Conservation (phyloP, 176 grass and related monocot species). For the Musa beccarii region DNA sequence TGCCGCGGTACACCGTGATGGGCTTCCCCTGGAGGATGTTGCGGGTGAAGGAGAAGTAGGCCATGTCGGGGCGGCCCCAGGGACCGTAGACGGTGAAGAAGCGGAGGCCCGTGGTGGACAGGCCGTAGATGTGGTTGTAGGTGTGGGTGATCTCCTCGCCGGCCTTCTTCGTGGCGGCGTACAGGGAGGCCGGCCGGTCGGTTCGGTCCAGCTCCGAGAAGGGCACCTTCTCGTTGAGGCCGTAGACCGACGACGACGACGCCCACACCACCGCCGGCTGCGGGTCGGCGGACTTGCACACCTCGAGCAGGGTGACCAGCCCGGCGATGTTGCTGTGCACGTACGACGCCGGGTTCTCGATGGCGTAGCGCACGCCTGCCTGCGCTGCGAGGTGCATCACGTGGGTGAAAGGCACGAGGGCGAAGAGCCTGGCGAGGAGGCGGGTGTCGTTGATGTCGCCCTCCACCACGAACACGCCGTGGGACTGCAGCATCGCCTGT, state of each 20-base stretch:
- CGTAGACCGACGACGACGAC: conserved; percentile 39
- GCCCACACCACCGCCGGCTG: conserved; percentile 39
- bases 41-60: conserved; percentile 40
- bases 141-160: conserved; percentile 42
- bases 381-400: conserved; percentile 39
- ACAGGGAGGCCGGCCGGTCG: conserved; percentile 35
- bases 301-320: conserved; percentile 32
- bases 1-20: conserved; percentile 27
- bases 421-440: conserved; percentile 28
- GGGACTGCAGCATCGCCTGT: conserved; percentile 15
- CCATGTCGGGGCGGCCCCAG: conserved; percentile 41
- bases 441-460: conserved; percentile 38
- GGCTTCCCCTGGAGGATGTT: conserved; percentile 41
- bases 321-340: conserved; percentile 33
- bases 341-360: conserved; percentile 37
- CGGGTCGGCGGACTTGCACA: conserved; percentile 20
- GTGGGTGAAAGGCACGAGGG: conserved; percentile 23
- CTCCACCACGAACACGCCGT: conserved; percentile 27
- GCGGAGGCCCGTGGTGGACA: conserved; percentile 31
- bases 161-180: conserved; percentile 42
- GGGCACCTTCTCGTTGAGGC: conserved; percentile 24
- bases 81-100: conserved; percentile 44
- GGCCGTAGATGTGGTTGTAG: conserved; percentile 39
- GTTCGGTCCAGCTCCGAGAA: conserved; percentile 33
- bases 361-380: conserved; percentile 35